Percentiles rank a stretch among this genome's conserved stretches.
phyloP scores from a whole-genome alignment of 306 rosid species.

The Sophora flavescens region DNA sequence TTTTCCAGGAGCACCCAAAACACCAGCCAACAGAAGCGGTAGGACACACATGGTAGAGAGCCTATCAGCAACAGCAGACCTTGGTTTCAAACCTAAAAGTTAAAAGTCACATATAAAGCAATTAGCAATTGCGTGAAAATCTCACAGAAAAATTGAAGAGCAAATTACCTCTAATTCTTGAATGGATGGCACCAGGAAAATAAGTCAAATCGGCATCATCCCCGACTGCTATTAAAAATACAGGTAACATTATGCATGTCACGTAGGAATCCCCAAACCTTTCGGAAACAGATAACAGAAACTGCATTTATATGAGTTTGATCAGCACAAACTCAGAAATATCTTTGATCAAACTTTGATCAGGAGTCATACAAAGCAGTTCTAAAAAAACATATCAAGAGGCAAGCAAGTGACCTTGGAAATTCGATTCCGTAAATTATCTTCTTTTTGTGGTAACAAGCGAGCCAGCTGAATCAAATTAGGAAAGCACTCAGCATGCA shows the following conservation, averaged over 20 bases:
- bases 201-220: conserved; percentile 76
- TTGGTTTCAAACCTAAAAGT: conserved; percentile 78
- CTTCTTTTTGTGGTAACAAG: conserved; percentile 92
- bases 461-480: conserved; percentile 83
- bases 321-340: conserved; percentile 46
- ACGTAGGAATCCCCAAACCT: conserved; percentile 81
- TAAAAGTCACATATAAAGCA: conserved; percentile 44
- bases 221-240: conserved; percentile 83
- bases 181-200: conserved; percentile 74
- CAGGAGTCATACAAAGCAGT: conserved; percentile 17
- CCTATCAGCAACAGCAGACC: conserved; percentile 77
- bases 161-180: conserved; percentile 77
- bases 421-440: conserved; percentile 76
- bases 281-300: conserved; percentile 82
- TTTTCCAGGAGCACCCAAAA: conserved; percentile 83
- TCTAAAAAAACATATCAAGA: conserved; percentile 22
- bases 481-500: conserved; percentile 91
- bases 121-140: conserved; percentile 39
- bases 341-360: conserved; percentile 3
- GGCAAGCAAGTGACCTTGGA: conserved; percentile 69
- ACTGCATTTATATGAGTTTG: conserved; percentile 63
- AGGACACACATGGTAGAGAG: conserved; percentile 86
- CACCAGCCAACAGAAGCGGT: conserved; percentile 91
- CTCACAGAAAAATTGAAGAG: conserved; percentile 20
- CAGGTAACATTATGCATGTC: conserved; percentile 87